Evolutionary conservation across 2,329 filamentous ascomycete species (phyloP).

Genomic region (Pseudogymnoascus verrucosus): DNA sequence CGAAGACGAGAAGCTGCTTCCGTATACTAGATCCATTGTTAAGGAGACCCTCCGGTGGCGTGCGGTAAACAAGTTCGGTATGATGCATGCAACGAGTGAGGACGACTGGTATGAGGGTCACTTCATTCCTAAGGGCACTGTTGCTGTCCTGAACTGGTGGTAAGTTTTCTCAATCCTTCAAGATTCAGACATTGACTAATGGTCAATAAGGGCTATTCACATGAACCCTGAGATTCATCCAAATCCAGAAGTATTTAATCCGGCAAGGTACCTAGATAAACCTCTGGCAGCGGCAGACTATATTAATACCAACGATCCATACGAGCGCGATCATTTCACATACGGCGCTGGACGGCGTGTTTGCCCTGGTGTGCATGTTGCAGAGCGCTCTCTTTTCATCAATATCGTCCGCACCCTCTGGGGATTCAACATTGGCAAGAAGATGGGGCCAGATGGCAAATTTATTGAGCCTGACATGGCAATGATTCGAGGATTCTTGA

Average conservation of each 20-base stretch:
- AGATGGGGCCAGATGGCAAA: constrained; percentile 13
- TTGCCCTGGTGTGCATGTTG: constrained; percentile 29
- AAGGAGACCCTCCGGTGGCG: constrained; percentile 39
- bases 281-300: not conserved
- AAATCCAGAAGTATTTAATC: constrained; percentile 6
- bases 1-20: constrained; percentile 35
- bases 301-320: constrained; percentile 22
- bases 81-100: constrained; percentile 43
- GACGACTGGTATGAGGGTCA: constrained; percentile 49
- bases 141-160: constrained; percentile 13
- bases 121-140: constrained; percentile 44
- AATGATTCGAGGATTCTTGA: constrained; percentile 10
- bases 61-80: constrained; percentile 38
- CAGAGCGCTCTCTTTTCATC: constrained; percentile 26
- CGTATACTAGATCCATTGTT: constrained; percentile 37
- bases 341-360: constrained; percentile 28
- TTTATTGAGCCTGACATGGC: constrained; percentile 22
- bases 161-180: too few relatives aligned
- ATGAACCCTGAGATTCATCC: not conserved
- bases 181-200: too few relatives aligned
- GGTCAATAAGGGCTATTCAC: constrained; percentile 5
- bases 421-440: constrained; percentile 25
- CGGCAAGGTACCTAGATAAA: constrained; percentile 8
- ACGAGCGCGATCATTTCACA: constrained; percentile 23
- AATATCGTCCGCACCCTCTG: constrained; percentile 26